phyloP scores from a whole-genome alignment of 1,284 basidiomycete species.

The Hypsizygus ulmarius region DNA sequence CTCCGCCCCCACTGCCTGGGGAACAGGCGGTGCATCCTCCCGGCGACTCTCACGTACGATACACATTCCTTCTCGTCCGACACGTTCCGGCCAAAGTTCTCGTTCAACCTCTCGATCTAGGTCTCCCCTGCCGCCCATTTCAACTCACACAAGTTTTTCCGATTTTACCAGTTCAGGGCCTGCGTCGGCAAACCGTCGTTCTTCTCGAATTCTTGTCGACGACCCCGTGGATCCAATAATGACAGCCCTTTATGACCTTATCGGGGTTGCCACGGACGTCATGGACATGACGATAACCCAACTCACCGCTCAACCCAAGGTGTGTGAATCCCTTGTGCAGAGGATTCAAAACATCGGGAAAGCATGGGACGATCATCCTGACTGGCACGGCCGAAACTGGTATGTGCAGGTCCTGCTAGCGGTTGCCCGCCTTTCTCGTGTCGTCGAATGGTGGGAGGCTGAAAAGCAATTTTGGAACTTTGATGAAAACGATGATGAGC shows the following conservation, averaged over 20 bases:
- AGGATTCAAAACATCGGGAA: slow-evolving; percentile 89
- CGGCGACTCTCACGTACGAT: slow-evolving; percentile 79
- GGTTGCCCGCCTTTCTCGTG: slow-evolving; percentile 93
- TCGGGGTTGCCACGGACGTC: slow-evolving; percentile 93
- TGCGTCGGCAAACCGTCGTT: slow-evolving; percentile 60
- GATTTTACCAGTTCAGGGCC: slow-evolving; percentile 46
- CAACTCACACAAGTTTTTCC: slow-evolving; percentile 60
- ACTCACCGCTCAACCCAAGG: slow-evolving; percentile 81
- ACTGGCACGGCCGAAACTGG: slow-evolving; percentile 98
- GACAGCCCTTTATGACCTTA: slow-evolving; percentile 88
- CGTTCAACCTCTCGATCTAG: slow-evolving; percentile 94
- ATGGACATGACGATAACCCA: slow-evolving; percentile 86
- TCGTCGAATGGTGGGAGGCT: slow-evolving; percentile 99
- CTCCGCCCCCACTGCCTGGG: slow-evolving; percentile 54
- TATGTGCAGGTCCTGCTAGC: slow-evolving; percentile 96
- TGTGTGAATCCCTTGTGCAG: slow-evolving; percentile 86
- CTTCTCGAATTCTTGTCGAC: slow-evolving; percentile 71
- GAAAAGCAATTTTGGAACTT: slow-evolving; percentile 99
- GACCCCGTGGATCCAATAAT: slow-evolving; percentile 89
- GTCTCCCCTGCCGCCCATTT: slow-evolving; percentile 84
- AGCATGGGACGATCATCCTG: slow-evolving; percentile 95
- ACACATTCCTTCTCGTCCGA: slow-evolving; percentile 68
- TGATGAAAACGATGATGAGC: slow-evolving; percentile 88
- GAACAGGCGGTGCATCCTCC: slow-evolving; percentile 52
- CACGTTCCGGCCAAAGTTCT: slow-evolving; percentile 80